These are phyloP conservation scores for Penicillium lagena DNA, from an alignment of 495 filamentous ascomycete species.

Conservation along the genomic window DNA sequence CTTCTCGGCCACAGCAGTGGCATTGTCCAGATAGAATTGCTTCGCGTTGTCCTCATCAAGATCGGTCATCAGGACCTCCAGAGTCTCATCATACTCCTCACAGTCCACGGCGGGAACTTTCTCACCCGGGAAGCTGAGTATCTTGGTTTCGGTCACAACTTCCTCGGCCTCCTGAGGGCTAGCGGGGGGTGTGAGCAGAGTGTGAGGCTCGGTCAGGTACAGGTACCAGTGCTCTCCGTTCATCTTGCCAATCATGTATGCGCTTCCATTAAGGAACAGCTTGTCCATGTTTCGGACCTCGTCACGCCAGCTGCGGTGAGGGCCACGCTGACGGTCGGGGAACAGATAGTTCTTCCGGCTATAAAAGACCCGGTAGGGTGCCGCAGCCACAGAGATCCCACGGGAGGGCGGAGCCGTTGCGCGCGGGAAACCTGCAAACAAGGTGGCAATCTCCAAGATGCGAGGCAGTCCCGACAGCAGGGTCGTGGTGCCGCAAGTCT, in stretches of 20 bases:
- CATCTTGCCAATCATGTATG: conserved; percentile 99
- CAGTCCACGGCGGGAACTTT: conserved; percentile 26
- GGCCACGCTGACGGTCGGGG: conserved; percentile 88
- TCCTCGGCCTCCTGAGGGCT: conserved; percentile 55
- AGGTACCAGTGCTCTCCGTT: conserved; percentile 99
- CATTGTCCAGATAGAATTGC: conserved; percentile 93
- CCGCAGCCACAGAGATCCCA: conserved; percentile 64
- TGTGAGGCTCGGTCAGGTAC: conserved; percentile 85
- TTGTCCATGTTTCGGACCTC: conserved; percentile 89
- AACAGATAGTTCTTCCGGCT: conserved; percentile 98
- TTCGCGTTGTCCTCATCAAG: conserved; percentile 86
- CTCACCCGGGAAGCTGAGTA: conserved; percentile 45
- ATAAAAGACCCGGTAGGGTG: conserved; percentile 95
- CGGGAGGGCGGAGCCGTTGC: conserved; percentile 40
- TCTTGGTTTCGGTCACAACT: conserved; percentile 60
- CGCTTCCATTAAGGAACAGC: conserved; percentile 86
- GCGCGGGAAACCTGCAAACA: conserved; percentile 78
- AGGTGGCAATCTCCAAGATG: conserved; percentile 83
- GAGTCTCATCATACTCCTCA: conserved; percentile 71
- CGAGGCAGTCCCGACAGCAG: conserved; percentile 81
- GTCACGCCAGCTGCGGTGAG: conserved; percentile 95
- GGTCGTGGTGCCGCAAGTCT: conserved; percentile 98
- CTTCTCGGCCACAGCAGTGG: conserved; percentile 81
- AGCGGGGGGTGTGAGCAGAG: conserved; percentile 73
- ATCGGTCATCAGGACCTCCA: conserved; percentile 98